Evolutionary conservation across 768 basidiomycete species (phyloP), one percentile per base, ranked within the genome.

Genomic region (Pholiota microspora): DNA sequence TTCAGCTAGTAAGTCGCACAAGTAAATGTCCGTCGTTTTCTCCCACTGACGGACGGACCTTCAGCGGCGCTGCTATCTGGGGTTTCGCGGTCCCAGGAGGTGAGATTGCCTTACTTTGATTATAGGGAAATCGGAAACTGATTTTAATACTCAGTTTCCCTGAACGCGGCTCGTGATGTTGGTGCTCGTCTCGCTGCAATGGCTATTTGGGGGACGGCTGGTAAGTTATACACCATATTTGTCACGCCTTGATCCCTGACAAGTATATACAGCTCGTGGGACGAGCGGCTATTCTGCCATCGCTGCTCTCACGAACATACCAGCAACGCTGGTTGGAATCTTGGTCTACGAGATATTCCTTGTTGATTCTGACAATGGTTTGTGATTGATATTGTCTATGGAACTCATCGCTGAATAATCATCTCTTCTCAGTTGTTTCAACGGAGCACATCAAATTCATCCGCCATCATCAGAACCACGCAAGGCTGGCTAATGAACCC

Each of bases 131-230:
- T 13, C 27, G 27, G 13, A 6, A 32, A 35, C 12, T 31, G 24
- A 55, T 44, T n/a, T 18, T 44, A 4, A 36, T 10, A 7, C 42
- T 56, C 7, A 83, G 79, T 89, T 42, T 75, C 83, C 12, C 73
- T 85, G 29, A 89, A 89, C 66, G 69, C 83, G 2, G 85, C 86
- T 25, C 84, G 87, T 62, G 87, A 89, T 64, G 25, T 89, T 38
- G 87, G 86, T 16, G 83, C 77, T 3, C 80, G 86, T 13, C 56
- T 88, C n/a, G 77, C 79, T 59, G 80, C 76, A 0, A 63, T 89
- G 67, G 74, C 83, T 3, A 78, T 88, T 51, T 88, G 82, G 77
- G 86, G 86, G 16, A 62, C 29, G 2, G 62, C 65, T 58, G 77
- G 77, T 76, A 56, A 18, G 67, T 54, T 28, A 12, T 35, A 9